These are phyloP conservation scores for Mollisia scopiformis DNA, from an alignment of 2,329 filamentous ascomycete species.

Conservation along the genomic window DNA sequence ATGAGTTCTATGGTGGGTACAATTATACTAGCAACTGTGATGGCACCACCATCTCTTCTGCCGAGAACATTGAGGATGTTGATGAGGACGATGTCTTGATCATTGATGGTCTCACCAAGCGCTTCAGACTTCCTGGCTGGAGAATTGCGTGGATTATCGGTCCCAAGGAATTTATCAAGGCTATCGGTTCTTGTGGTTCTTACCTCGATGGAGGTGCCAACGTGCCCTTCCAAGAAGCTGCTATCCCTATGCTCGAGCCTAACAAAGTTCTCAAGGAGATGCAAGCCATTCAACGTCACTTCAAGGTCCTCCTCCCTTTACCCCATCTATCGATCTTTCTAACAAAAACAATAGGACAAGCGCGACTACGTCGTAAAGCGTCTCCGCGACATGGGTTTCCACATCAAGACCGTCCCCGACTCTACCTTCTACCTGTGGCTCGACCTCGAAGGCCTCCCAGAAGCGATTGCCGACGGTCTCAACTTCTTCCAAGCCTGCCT, in stretches of 20 bases:
- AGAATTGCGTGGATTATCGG: slow-evolving; percentile 95
- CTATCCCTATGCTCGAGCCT: slow-evolving; percentile 91
- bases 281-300: slow-evolving; percentile 85
- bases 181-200: slow-evolving; percentile 88
- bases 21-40: slow-evolving; percentile 95
- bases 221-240: slow-evolving; percentile 93
- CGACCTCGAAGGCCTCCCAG: slow-evolving; percentile 69
- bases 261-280: slow-evolving; percentile 81
- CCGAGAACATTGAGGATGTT: slow-evolving; percentile 88
- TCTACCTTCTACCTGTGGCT: slow-evolving; percentile 94
- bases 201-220: slow-evolving; percentile 95
- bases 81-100: slow-evolving; percentile 90
- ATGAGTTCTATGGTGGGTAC: slow-evolving; percentile 96
- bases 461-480: slow-evolving; percentile 86
- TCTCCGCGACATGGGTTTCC: slow-evolving; percentile 84
- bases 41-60: slow-evolving; percentile 84
- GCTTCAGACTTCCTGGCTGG: slow-evolving; percentile 95
- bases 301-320: slow-evolving; percentile 53
- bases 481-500: slow-evolving; percentile 97
- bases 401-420: slow-evolving; percentile 81
- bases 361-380: slow-evolving; percentile 86
- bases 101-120: slow-evolving; percentile 94
- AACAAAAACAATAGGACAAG: slow-evolving; percentile 61
- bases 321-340: not conserved
- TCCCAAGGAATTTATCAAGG: slow-evolving; percentile 94